These are phyloP conservation scores for Hydrangea macrophylla DNA, from an alignment of 148 eudicot species.

Conservation along the genomic window DNA sequence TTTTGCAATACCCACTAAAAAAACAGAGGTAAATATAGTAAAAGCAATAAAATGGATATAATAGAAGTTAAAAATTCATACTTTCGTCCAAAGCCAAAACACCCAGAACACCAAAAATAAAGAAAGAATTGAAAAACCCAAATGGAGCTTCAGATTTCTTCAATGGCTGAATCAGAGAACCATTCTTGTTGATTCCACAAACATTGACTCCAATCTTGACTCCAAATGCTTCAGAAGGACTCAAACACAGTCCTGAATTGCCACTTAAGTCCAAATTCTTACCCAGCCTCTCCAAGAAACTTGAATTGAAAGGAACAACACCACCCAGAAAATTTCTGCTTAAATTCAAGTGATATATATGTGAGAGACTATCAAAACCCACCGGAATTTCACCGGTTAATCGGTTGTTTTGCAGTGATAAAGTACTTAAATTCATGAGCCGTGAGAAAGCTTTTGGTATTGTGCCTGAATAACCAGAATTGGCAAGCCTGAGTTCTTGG, in stretches of 20 bases:
- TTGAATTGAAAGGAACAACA: conserved; percentile 60
- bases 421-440: conserved; percentile 51
- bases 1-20: conserved; percentile 5
- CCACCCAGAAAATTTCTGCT: conserved; percentile 69
- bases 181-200: conserved; percentile 43
- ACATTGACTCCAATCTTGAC: conserved; percentile 31
- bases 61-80: conserved; percentile 9
- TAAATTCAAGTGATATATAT: conserved; percentile 66
- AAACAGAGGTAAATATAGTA: not conserved
- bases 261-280: conserved; percentile 66
- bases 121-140: conserved; percentile 19
- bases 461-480: conserved; percentile 58
- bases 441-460: conserved; percentile 41
- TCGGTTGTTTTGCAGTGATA: conserved; percentile 68
- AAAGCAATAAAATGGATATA: not conserved
- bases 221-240: conserved; percentile 30
- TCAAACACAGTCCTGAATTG: conserved; percentile 69
- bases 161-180: conserved; percentile 38
- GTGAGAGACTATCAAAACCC: conserved; percentile 43
- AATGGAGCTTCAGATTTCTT: conserved; percentile 40
- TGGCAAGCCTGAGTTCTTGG: conserved; percentile 71
- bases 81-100: conserved; percentile 19
- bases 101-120: conserved; percentile 19
- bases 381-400: conserved; percentile 62
- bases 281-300: conserved; percentile 59